A percentile compares a stretch with the other conserved stretches of the same genome.
phyloP scores from a whole-genome alignment of 2,329 filamentous ascomycete genomes.

The Fusarium coffeatum region DNA sequence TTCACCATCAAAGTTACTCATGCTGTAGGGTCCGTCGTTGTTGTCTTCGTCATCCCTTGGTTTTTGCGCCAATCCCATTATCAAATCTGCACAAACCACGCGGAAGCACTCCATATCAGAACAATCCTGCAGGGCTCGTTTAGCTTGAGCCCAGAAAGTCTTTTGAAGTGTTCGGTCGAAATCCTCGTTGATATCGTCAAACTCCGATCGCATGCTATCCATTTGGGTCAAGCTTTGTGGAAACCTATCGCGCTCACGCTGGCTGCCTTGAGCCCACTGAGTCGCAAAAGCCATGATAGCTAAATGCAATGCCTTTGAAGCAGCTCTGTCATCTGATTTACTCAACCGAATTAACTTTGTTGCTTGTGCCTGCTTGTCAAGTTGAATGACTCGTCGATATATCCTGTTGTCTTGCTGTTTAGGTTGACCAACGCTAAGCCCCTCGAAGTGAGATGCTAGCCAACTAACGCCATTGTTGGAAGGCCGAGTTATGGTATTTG shows the following conservation, averaged over 20 bases:
- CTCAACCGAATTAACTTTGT: constrained; percentile 56
- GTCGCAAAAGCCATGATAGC: constrained; percentile 65
- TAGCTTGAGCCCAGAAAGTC: constrained; percentile 55
- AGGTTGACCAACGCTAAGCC: constrained; percentile 44
- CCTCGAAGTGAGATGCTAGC: constrained; percentile 45
- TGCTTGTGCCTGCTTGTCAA: constrained; percentile 58
- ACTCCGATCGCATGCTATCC: constrained; percentile 42
- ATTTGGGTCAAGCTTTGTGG: constrained; percentile 40
- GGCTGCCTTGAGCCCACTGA: constrained; percentile 55
- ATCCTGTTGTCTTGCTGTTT: constrained; percentile 57
- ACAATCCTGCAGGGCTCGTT: constrained; percentile 52
- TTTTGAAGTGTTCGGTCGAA: constrained; percentile 55
- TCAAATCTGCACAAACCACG: constrained; percentile 55
- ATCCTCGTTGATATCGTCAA: constrained; percentile 48
- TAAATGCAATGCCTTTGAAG: constrained; percentile 59
- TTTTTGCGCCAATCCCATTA: constrained; percentile 55
- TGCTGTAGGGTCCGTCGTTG: constrained; percentile 24
- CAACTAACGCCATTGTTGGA: constrained; percentile 46
- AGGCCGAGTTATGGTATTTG: constrained; percentile 32
- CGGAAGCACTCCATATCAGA: constrained; percentile 55
- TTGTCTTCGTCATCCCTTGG: constrained; percentile 46
- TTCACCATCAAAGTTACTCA: constrained; percentile 31
- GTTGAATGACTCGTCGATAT: constrained; percentile 60
- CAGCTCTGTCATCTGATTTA: constrained; percentile 56
- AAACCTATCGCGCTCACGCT: constrained; percentile 45